phyloP scores from a whole-genome alignment of 768 basidiomycete genomes.

The Tubosaeta sp. region DNA sequence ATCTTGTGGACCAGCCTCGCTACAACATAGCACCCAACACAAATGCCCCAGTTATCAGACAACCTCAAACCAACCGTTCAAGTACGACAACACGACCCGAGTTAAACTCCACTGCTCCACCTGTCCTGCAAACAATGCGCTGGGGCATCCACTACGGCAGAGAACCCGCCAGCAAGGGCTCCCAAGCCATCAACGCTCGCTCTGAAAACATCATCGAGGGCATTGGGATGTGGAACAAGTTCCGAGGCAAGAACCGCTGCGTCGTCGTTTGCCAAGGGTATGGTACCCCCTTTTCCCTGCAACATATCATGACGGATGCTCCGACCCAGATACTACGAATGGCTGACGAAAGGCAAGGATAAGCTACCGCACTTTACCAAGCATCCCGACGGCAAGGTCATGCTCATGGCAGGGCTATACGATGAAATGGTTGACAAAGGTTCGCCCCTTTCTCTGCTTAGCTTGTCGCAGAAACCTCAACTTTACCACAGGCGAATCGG shows the following conservation, averaged over 20 bases:
- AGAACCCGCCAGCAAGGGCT: slow-evolving; percentile 40
- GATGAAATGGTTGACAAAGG: slow-evolving; percentile 70
- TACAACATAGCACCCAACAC: slow-evolving; percentile 86
- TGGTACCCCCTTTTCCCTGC: background rate
- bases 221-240: slow-evolving; percentile 79
- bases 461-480: background rate
- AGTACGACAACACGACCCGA: background rate
- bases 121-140: slow-evolving; percentile 76
- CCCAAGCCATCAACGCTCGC: slow-evolving; percentile 90
- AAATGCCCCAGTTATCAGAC: slow-evolving; percentile 67
- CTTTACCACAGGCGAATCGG: slow-evolving; percentile 40
- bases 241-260: slow-evolving; percentile 81
- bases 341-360: slow-evolving; percentile 79
- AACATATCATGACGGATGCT: background rate
- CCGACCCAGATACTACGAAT: slow-evolving; percentile 79
- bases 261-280: slow-evolving; percentile 80
- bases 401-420: slow-evolving; percentile 88
- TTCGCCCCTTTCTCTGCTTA: slow-evolving; percentile 15
- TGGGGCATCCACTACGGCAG: slow-evolving; percentile 85
- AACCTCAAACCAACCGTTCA: slow-evolving; percentile 26
- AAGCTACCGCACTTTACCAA: slow-evolving; percentile 82
- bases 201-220: slow-evolving; percentile 74
- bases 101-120: slow-evolving; percentile 6
- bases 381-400: slow-evolving; percentile 54
- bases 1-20: slow-evolving; percentile 34